Conservation (phyloP, 257 asterid species). For the Cordia subcordata region DNA sequence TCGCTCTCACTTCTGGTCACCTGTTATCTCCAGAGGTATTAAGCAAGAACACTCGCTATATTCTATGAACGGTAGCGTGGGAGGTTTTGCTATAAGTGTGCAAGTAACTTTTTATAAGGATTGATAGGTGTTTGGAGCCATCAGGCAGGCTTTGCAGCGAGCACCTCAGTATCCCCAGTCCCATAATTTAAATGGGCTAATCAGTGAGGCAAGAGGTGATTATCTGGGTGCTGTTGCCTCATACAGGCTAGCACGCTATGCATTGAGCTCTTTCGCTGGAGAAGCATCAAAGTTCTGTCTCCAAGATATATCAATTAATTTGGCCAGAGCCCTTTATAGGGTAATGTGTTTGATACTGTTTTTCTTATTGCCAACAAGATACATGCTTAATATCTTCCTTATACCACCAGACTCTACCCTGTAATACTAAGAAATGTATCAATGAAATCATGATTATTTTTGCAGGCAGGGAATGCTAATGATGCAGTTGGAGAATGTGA, state of each 20-base stretch:
- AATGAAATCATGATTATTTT: constrained; percentile 5
- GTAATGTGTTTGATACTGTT: constrained; percentile 33
- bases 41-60: constrained; percentile 1
- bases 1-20: constrained; percentile 58
- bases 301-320: constrained; percentile 59
- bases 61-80: constrained; percentile 5
- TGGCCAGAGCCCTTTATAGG: constrained; percentile 84
- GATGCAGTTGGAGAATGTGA: constrained; percentile 83
- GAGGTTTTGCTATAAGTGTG: constrained; percentile 2
- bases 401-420: neutral
- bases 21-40: constrained; percentile 83
- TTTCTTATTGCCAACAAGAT: neutral
- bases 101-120: neutral
- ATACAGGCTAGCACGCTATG: constrained; percentile 73
- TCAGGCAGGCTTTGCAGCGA: constrained; percentile 80
- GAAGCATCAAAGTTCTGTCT: constrained; percentile 42
- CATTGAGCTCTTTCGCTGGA: constrained; percentile 40
- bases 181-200: constrained; percentile 89
- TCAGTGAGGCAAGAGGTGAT: constrained; percentile 81
- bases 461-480: constrained; percentile 66
- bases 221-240: constrained; percentile 70
- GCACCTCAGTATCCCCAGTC: constrained; percentile 86
- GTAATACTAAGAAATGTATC: neutral
- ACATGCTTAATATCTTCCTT: constrained; percentile 8
- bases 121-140: constrained; percentile 79